A percentile compares a stretch with the other conserved stretches of the same genome.
phyloP scores from a whole-genome alignment of 2,329 filamentous ascomycete species.

The Diplocarpon mali region DNA sequence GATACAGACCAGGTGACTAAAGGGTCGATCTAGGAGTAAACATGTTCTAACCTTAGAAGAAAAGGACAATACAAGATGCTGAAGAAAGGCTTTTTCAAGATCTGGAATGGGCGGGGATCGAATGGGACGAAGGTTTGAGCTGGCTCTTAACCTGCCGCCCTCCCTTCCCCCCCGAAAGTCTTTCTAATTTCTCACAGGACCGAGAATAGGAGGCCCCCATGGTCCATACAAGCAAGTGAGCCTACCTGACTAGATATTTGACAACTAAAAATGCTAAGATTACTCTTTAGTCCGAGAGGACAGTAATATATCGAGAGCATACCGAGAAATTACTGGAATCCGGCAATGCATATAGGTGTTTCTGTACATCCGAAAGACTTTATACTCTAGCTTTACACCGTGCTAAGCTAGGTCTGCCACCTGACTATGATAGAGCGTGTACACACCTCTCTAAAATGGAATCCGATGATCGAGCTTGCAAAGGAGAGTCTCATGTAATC shows the following conservation, averaged over 20 bases:
- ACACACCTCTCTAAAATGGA: constrained; percentile 53
- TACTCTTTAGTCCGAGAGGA: constrained; percentile 60
- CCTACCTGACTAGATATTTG: constrained; percentile 2
- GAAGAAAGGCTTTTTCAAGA: constrained; percentile 70
- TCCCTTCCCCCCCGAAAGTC: neutral
- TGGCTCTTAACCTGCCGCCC: too few species aligned
- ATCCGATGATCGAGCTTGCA: constrained; percentile 56
- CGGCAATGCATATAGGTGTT: constrained; percentile 82
- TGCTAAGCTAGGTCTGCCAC: constrained; percentile 45
- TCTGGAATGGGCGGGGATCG: constrained; percentile 75
- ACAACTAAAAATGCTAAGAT: neutral
- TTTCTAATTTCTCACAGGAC: constrained; percentile 40
- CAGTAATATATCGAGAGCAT: constrained; percentile 60
- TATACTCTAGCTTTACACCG: constrained; percentile 53
- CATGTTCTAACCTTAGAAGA: constrained; percentile 40
- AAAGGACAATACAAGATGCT: constrained; percentile 69
- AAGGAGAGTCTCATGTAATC: constrained; percentile 64
- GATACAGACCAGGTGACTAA: constrained; percentile 75
- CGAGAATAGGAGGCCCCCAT: constrained; percentile 66
- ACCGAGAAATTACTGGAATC: constrained; percentile 56
- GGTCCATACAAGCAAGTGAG: constrained; percentile 76
- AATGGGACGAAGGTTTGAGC: constrained; percentile 77
- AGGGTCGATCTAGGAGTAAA: neutral
- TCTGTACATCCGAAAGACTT: constrained; percentile 67
- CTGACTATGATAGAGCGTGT: constrained; percentile 65